Conservation (phyloP, 306 rosid genomes). For the Cucumis hystrix region DNA sequence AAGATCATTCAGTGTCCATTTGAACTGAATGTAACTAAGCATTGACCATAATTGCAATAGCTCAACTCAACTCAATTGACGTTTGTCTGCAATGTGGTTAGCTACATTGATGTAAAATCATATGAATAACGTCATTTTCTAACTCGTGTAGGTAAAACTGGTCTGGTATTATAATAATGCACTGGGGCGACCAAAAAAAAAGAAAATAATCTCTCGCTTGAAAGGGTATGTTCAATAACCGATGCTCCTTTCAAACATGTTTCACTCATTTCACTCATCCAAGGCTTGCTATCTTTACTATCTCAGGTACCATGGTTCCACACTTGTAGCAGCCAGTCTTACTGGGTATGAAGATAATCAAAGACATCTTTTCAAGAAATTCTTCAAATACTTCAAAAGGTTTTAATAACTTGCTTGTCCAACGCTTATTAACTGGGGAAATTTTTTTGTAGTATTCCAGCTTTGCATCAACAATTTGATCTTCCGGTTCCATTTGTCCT, state of each 20-base stretch:
- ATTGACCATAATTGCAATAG: background rate
- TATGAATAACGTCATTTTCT: background rate
- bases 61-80: background rate
- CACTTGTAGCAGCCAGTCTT: conserved; percentile 83
- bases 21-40: background rate
- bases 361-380: background rate
- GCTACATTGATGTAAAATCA: background rate
- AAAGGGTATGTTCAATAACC: conserved; percentile 53
- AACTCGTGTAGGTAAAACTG: conserved; percentile 68
- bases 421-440: conserved; percentile 11
- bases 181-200: conserved; percentile 82
- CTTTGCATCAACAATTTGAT: conserved; percentile 87
- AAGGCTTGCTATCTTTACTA: conserved; percentile 8
- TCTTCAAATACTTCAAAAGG: background rate
- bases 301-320: conserved; percentile 90
- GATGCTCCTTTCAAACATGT: conserved; percentile 12
- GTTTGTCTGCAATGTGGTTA: background rate
- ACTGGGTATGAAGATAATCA: conserved; percentile 51
- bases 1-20: background rate
- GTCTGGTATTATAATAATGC: conserved; percentile 97
- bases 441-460: conserved; percentile 56
- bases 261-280: conserved; percentile 10
- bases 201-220: conserved; percentile 79
- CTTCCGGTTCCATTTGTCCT: conserved; percentile 85
- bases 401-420: background rate